phyloP scores from a whole-genome alignment of 176 grass and related monocot genomes.

The Triticum urartu region DNA sequence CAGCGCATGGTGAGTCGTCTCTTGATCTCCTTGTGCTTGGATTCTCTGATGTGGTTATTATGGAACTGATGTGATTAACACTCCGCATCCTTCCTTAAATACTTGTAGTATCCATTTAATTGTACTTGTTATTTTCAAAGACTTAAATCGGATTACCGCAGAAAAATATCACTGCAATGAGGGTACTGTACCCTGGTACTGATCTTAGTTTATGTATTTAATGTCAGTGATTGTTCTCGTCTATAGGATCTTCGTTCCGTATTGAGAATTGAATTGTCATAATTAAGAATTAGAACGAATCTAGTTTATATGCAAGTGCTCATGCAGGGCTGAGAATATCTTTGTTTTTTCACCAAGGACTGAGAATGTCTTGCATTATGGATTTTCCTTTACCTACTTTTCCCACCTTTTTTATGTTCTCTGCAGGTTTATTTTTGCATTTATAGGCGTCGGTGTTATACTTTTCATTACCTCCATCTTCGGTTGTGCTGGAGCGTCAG shows the following conservation, averaged over 20 bases:
- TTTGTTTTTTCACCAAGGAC: neutral
- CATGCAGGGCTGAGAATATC: neutral
- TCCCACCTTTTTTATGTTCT: neutral
- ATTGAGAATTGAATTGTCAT: neutral
- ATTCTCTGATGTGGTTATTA: slow-evolving; percentile 11
- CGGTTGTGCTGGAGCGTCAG: slow-evolving; percentile 63
- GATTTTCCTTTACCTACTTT: neutral
- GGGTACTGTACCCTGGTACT: neutral
- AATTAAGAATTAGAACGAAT: neutral
- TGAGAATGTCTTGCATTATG: neutral
- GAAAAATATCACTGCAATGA: neutral
- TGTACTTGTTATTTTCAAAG: neutral
- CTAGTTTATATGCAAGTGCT: neutral
- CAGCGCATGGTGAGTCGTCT: slow-evolving; percentile 65
- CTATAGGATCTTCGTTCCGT: neutral
- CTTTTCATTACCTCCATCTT: slow-evolving; percentile 73
- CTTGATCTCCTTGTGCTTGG: slow-evolving; percentile 18
- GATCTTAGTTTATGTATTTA: slow-evolving; percentile 18
- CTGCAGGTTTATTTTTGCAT: slow-evolving; percentile 75
- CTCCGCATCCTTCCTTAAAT: slow-evolving; percentile 2
- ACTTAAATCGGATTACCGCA: neutral
- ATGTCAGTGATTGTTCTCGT: neutral
- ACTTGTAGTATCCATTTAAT: slow-evolving; percentile 8
- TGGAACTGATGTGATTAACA: neutral
- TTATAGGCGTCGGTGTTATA: slow-evolving; percentile 68